Evolutionary conservation across 805 yeast genomes (phyloP).

Genomic region (Trichomonascus vanleenenianus): DNA sequence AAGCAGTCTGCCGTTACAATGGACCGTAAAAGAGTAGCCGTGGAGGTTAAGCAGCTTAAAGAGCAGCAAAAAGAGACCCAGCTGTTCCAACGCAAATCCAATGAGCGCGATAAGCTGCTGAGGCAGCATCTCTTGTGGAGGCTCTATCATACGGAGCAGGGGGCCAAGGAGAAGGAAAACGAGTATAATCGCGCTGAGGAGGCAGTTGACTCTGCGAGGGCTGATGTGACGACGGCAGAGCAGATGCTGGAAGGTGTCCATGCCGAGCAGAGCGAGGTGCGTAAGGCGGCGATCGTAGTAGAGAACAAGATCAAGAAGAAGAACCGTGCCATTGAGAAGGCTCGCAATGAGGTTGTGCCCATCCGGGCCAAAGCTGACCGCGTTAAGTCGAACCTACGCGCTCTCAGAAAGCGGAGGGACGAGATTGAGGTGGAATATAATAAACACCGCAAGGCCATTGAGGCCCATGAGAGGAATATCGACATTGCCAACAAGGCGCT

Average conservation of each 20-base stretch:
- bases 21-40: conserved; percentile 59
- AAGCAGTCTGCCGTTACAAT: conserved; percentile 55
- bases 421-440: conserved; percentile 31
- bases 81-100: conserved; percentile 45
- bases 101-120: conserved; percentile 24
- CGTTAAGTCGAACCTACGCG: background rate
- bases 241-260: conserved; percentile 3
- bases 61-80: conserved; percentile 70
- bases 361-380: background rate
- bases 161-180: conserved; percentile 22
- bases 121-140: conserved; percentile 51
- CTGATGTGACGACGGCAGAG: conserved; percentile 4
- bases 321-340: conserved; percentile 1
- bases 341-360: background rate
- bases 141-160: conserved; percentile 50
- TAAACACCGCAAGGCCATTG: conserved; percentile 36
- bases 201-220: conserved; percentile 15
- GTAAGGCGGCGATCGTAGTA: background rate
- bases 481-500: conserved; percentile 37
- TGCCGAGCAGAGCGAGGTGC: background rate
- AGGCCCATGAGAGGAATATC: conserved; percentile 41
- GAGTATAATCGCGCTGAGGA: conserved; percentile 9
- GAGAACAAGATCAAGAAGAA: background rate
- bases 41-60: conserved; percentile 70
- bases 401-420: conserved; percentile 4